Evolutionary conservation across 495 filamentous ascomycete genomes (phyloP).

Genomic region (Sordaria brevicollis): DNA sequence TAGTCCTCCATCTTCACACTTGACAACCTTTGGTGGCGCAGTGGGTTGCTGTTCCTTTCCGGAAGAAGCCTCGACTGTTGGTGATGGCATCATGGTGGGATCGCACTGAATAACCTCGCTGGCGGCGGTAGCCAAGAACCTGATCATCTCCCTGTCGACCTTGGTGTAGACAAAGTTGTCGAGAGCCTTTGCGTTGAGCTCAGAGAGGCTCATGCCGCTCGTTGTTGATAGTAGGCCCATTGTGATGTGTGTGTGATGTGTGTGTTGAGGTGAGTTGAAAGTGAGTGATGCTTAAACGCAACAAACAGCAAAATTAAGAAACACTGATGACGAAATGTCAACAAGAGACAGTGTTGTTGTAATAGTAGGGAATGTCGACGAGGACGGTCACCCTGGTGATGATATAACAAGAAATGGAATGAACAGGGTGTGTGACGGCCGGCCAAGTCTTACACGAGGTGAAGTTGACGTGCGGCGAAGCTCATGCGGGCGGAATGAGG

Average conservation of each 20-base stretch:
- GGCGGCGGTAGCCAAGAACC: constrained; percentile 73
- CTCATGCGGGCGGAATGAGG: constrained; percentile 5
- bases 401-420: constrained; percentile 10
- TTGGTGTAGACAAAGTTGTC: constrained; percentile 79
- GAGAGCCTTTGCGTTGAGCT: constrained; percentile 70
- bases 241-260: constrained; percentile 7
- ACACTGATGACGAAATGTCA: constrained; percentile 9
- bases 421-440: neutral
- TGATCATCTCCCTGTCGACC: constrained; percentile 76
- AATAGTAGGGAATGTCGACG: neutral
- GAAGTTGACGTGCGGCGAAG: constrained; percentile 15
- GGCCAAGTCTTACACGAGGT: constrained; percentile 9
- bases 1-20: constrained; percentile 36
- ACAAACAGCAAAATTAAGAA: neutral
- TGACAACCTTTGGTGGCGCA: constrained; percentile 47
- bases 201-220: constrained; percentile 22
- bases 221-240: constrained; percentile 29
- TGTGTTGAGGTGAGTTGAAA: constrained; percentile 7
- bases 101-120: constrained; percentile 88
- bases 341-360: constrained; percentile 1
- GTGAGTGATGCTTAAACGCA: neutral
- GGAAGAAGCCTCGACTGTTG: constrained; percentile 9
- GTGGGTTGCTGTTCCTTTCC: constrained; percentile 50
- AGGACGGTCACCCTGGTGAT: constrained; percentile 9
- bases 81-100: constrained; percentile 34